Base-by-base conservation (phyloP, 805 yeast species). In the Saturnispora silvae region DNA sequence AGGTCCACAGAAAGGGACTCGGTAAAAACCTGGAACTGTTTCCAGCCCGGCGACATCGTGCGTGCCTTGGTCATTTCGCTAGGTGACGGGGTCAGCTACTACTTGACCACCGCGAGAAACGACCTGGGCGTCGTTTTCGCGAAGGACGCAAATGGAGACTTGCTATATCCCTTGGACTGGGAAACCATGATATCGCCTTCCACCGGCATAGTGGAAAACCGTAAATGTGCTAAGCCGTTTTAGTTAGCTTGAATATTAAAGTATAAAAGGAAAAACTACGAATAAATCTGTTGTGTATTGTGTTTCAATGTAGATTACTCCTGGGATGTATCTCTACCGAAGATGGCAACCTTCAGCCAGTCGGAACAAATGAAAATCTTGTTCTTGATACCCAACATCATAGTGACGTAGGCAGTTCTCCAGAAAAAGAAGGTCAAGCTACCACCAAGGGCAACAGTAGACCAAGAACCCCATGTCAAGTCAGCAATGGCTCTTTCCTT, bases 111-210 rank as follows among this genome's bases (percentile, higher is more conserved):
- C 0, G 94, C 96, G 3, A 67, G 79, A 44, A 85, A 89, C 56
- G 95, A 89, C 51, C 63, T 89, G 28, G 99, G 99, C 3, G 98
- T 92, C 4, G 78, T 92, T 1, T 82, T 87, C 56, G 96, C 97
- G 4, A 75, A 70, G 43, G 70, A 79, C 30, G 72, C 69, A 44
- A 75, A 76, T 3, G 64, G 69, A 9, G 76, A 73, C 26, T 59
- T 76, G 38, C 75, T 92, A 84, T 80, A 77, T 48, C 94, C 98
- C 2, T 60, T 85, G 30, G 97, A 92, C 59, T 92, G 97, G 96
- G 87, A 85, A 59, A 81, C 85, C 10, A 92, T 94, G 97, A 68
- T 80, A 23, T 75, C 82, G 44, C 77, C 85, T 2, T 63, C 59
- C 19, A 75, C 87, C 2, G 96, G 96, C 1, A 70, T 68, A 8